Evolutionary conservation across 192 early-diverging fungal genomes (phyloP).

Genomic region (Pecoramyces ruminantium): DNA sequence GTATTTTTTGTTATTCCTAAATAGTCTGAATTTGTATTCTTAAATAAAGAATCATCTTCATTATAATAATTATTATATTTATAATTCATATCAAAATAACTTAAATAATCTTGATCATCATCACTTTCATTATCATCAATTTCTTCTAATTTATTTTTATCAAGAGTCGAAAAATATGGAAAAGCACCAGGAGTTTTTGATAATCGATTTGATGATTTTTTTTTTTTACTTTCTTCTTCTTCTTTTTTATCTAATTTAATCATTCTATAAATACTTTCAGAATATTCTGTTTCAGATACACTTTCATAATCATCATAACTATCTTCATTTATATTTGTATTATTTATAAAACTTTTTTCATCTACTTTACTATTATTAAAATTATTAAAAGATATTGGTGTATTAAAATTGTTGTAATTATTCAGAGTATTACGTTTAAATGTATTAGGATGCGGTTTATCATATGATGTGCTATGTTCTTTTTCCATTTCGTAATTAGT

Average conservation of each 20-base stretch:
- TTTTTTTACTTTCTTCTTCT: not conserved
- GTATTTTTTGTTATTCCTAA: not conserved
- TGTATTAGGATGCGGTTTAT: not conserved
- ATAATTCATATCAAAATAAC: not conserved
- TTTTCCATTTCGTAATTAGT: not conserved
- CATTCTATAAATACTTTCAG: not conserved
- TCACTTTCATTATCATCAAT: not conserved
- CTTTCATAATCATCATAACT: not conserved
- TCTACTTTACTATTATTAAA: not conserved
- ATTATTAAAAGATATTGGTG: not conserved
- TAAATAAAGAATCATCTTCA: not conserved
- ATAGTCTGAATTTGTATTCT: not conserved
- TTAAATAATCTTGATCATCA: not conserved
- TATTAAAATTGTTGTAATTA: not conserved
- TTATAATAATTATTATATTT: not conserved
- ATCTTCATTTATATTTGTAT: not conserved
- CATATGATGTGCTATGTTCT: not conserved
- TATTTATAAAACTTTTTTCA: not conserved
- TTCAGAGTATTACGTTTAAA: not conserved
- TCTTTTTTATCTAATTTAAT: not conserved
- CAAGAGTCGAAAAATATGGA: not conserved
- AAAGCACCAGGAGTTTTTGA: not conserved
- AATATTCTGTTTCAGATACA: not conserved
- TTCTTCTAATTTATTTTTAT: not conserved
- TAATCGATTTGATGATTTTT: not conserved